phyloP scores from a whole-genome alignment of 2,329 filamentous ascomycete species.

The Huntiella savannae region DNA sequence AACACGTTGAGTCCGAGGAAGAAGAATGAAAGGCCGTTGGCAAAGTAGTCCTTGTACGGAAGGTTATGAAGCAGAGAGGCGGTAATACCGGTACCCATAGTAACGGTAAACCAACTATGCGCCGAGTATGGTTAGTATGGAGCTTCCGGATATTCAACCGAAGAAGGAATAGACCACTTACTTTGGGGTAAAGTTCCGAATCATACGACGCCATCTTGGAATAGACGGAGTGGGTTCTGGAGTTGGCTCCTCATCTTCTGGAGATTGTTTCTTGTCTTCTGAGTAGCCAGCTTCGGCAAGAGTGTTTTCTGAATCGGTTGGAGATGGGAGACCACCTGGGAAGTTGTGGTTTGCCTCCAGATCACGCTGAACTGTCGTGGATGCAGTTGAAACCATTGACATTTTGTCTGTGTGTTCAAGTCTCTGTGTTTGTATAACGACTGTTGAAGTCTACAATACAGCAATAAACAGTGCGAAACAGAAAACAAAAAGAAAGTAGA shows the following conservation, averaged over 20 bases:
- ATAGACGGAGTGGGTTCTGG: background rate
- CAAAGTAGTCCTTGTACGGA: slow-evolving; percentile 37
- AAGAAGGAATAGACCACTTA: slow-evolving; percentile 17
- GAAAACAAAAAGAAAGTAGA: background rate
- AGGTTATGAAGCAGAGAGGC: slow-evolving; percentile 42
- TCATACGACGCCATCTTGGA: slow-evolving; percentile 23
- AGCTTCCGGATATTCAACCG: background rate
- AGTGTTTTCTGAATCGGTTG: background rate
- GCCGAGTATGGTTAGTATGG: background rate
- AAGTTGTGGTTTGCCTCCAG: background rate
- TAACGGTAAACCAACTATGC: slow-evolving; percentile 36
- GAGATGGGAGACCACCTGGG: background rate
- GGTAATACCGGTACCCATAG: slow-evolving; percentile 51
- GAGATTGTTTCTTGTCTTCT: background rate
- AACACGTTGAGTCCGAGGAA: slow-evolving; percentile 41
- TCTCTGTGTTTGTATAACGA: too few species aligned
- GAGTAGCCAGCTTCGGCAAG: background rate
- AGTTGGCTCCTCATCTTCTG: background rate
- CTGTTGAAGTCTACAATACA: background rate
- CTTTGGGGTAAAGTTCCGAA: slow-evolving; percentile 36
- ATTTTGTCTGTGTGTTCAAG: too few species aligned
- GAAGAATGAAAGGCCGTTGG: slow-evolving; percentile 37
- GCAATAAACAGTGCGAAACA: background rate
- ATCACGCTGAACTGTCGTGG: background rate
- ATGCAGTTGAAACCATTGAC: background rate